phyloP scores from a whole-genome alignment of 768 basidiomycete species.

The Tricholoma sp. region DNA sequence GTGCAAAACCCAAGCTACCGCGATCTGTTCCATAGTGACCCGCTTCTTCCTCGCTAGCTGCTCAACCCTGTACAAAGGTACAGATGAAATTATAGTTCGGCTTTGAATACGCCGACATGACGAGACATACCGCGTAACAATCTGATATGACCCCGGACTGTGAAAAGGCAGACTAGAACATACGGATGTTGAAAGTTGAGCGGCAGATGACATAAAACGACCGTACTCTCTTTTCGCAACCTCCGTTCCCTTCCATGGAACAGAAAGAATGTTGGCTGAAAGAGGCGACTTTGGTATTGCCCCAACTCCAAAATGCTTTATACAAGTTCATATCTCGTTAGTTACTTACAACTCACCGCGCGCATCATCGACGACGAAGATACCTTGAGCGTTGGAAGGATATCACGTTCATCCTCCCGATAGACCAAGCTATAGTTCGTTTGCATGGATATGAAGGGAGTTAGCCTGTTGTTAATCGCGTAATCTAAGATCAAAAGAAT shows the following conservation, averaged over 20 bases:
- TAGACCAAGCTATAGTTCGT: conserved; percentile 43
- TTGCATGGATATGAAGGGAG: conserved; percentile 60
- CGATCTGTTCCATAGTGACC: conserved; percentile 42
- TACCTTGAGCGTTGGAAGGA: conserved; percentile 53
- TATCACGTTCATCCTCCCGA: conserved; percentile 58
- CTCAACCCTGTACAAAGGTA: conserved; percentile 29
- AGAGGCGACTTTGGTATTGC: conserved; percentile 57
- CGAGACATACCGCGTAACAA: conserved; percentile 30
- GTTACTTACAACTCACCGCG: too few relatives aligned
- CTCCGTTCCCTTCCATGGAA: conserved; percentile 27
- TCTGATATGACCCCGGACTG: conserved; percentile 23
- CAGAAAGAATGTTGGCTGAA: conserved; percentile 40
- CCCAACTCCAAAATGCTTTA: conserved; percentile 45
- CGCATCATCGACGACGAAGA: background rate
- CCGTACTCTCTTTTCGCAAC: conserved; percentile 28
- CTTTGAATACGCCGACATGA: background rate
- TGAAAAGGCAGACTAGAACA: conserved; percentile 15
- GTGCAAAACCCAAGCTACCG: conserved; percentile 36
- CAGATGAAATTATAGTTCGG: background rate
- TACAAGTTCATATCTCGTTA: background rate
- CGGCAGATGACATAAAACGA: conserved; percentile 22
- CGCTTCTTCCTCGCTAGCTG: conserved; percentile 38
- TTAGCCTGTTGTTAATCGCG: conserved; percentile 48
- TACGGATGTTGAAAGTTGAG: background rate
- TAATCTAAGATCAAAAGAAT: conserved; percentile 34